A percentile compares a stretch with the other conserved stretches of the same genome.
These are phyloP conservation scores for Scopulariopsis brevicaulis DNA, from an alignment of 2,329 filamentous ascomycete species.

Conservation along the genomic window DNA sequence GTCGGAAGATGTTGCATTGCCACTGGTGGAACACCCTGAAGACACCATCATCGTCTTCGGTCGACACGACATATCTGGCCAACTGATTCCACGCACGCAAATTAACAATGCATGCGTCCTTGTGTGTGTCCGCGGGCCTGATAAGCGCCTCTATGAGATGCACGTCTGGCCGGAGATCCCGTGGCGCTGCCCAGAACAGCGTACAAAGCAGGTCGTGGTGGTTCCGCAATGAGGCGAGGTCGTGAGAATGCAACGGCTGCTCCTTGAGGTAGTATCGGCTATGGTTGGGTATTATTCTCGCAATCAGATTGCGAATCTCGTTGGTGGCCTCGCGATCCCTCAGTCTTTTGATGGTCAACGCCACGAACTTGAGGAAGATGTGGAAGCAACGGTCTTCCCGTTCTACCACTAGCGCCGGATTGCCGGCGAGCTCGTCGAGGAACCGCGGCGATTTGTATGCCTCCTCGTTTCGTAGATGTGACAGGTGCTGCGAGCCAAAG, in stretches of 20 bases:
- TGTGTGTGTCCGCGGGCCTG: constrained; percentile 47
- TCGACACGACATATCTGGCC: constrained; percentile 43
- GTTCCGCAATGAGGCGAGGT: constrained; percentile 53
- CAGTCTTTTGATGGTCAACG: constrained; percentile 41
- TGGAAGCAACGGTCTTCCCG: constrained; percentile 53
- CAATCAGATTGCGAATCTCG: constrained; percentile 48
- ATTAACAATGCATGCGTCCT: constrained; percentile 54
- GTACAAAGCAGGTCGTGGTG: constrained; percentile 59
- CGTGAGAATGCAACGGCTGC: constrained; percentile 44
- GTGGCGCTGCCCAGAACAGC: constrained; percentile 52
- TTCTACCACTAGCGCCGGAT: constrained; percentile 35
- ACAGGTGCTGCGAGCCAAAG: constrained; percentile 50
- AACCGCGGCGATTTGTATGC: constrained; percentile 49
- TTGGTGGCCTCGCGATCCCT: constrained; percentile 34
- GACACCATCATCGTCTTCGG: constrained; percentile 24
- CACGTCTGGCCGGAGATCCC: constrained; percentile 38
- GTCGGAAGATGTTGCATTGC: constrained; percentile 46
- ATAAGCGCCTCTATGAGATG: constrained; percentile 49
- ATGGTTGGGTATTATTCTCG: constrained; percentile 54
- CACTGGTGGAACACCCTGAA: constrained; percentile 34
- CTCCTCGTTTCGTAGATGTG: constrained; percentile 54
- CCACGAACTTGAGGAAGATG: constrained; percentile 54
- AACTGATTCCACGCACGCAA: constrained; percentile 52
- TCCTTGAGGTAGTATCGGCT: constrained; percentile 54
- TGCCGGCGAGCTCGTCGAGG: constrained; percentile 38